Evolutionary conservation across 1,284 basidiomycete species (phyloP).

Genomic region (Phylloboletellus chloephorus): DNA sequence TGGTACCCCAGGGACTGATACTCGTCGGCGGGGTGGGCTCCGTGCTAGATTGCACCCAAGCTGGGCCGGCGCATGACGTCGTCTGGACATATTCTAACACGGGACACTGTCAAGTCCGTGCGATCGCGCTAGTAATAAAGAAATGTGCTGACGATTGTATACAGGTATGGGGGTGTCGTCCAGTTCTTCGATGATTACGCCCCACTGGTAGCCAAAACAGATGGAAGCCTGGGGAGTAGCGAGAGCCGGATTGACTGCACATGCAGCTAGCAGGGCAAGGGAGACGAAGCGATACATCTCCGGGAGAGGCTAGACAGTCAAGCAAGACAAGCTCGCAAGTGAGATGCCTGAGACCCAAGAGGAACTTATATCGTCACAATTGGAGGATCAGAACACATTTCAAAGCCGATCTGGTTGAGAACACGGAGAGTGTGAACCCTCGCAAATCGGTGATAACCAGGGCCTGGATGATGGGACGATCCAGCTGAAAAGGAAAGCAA

Average conservation of each 20-base stretch:
- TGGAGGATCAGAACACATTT: neutral
- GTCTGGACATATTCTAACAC: constrained; percentile 12
- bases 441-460: constrained; percentile 4
- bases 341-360: neutral
- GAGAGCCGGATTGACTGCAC: neutral
- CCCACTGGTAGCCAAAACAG: constrained; percentile 15
- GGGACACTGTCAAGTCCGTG: neutral
- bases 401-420: neutral
- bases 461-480: neutral
- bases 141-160: constrained; percentile 15
- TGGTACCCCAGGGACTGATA: constrained; percentile 8
- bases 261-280: constrained; percentile 4
- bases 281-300: constrained; percentile 11
- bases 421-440: neutral
- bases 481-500: constrained; percentile 4
- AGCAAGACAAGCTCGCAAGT: neutral
- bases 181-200: constrained; percentile 12
- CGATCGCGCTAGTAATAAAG: neutral
- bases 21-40: constrained; percentile 14
- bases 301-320: neutral
- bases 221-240: constrained; percentile 6
- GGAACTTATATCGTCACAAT: constrained; percentile 14
- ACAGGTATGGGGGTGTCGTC: constrained; percentile 1
- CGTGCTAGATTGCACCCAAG: constrained; percentile 17
- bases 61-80: constrained; percentile 9